Evolutionary conservation across 2,329 filamentous ascomycete species (phyloP).

Genomic region (Paecilomyces sp.): DNA sequence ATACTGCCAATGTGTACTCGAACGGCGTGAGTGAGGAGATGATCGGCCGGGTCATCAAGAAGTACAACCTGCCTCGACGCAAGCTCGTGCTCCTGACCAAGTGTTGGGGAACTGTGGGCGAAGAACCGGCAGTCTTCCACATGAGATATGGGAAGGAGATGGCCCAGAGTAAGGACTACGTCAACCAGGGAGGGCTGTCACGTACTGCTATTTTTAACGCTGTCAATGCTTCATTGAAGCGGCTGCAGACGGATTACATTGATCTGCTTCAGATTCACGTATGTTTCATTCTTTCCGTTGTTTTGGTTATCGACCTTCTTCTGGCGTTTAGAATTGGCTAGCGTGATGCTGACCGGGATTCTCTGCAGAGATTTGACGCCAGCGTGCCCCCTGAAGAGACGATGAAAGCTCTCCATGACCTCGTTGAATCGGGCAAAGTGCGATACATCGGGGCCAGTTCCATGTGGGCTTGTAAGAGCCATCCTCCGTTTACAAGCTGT

Average conservation of each 20-base stretch:
- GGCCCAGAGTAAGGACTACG: conserved; percentile 42
- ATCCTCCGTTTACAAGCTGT: not conserved
- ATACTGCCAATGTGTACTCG: conserved; percentile 22
- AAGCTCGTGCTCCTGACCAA: conserved; percentile 54
- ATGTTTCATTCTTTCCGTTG: not conserved
- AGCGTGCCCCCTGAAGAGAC: conserved; percentile 39
- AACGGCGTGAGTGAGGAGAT: conserved; percentile 57
- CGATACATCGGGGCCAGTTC: conserved; percentile 27
- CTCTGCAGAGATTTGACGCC: conserved; percentile 26
- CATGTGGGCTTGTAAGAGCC: conserved; percentile 18
- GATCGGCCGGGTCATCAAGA: conserved; percentile 55
- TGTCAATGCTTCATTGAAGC: conserved; percentile 38
- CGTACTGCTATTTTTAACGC: conserved; percentile 44
- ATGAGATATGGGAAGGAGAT: conserved; percentile 31
- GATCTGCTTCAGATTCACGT: conserved; percentile 45
- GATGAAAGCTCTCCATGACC: conserved; percentile 31
- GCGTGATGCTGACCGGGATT: no score
- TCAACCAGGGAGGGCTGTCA: conserved; percentile 40
- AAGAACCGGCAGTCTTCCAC: conserved; percentile 16
- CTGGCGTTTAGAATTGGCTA: no score
- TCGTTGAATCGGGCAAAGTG: conserved; percentile 27
- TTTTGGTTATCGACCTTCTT: no score
- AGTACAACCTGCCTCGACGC: conserved; percentile 50
- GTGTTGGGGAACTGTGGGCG: conserved; percentile 34
- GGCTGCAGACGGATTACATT: conserved; percentile 40